Base-by-base conservation (phyloP, 305 asterid genomes). In the Euphrasia arctica region DNA sequence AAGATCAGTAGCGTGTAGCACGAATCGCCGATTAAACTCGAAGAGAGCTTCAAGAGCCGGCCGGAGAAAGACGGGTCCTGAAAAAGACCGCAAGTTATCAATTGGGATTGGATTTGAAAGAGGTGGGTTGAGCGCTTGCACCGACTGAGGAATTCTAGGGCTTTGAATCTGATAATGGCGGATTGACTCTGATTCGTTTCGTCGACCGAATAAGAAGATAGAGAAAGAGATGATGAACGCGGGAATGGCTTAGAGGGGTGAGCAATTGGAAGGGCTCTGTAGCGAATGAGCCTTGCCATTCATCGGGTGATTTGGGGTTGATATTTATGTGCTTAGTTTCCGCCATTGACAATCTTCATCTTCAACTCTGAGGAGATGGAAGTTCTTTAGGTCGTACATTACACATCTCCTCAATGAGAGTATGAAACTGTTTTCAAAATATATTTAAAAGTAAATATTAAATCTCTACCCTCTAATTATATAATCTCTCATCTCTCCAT, bases 51-150 rank as follows among this genome's bases (percentile, higher is more conserved):
- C 77, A 89, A 65, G 34, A 84, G 74, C 57, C 88, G 85, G 69
- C 87, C 87, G 65, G 95, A 77, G 72, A 80, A 79, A 41, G 85
- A 82, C 1, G 83, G 77, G 72, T 80, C 72, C 25, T 69, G 82
- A 64, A 86, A 78, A 50, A 86, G 79, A 34, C 90, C 92, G 1
- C 82, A 77, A 14, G 86, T 75, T 13, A 77, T 68, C 42, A 84
- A 72, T 45, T 74, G 77, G 72, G 91, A 80, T 63, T 88, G 96
- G 68, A 89, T 84, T 80, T 79, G 87, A 58, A 67, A 70, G 1
- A 89, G 64, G n/a, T 81, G 83, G 66, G 47, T n/a, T 68, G 79
- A 69, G 66, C 52, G 77, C 48, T 60, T 73, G 57, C 90, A 89
- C 47, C 70, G 64, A 60, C 77, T 64, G 8, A 89, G 83, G 42